phyloP scores from a whole-genome alignment of 2,329 filamentous ascomycete genomes.

The Fusarium dlaminii region DNA sequence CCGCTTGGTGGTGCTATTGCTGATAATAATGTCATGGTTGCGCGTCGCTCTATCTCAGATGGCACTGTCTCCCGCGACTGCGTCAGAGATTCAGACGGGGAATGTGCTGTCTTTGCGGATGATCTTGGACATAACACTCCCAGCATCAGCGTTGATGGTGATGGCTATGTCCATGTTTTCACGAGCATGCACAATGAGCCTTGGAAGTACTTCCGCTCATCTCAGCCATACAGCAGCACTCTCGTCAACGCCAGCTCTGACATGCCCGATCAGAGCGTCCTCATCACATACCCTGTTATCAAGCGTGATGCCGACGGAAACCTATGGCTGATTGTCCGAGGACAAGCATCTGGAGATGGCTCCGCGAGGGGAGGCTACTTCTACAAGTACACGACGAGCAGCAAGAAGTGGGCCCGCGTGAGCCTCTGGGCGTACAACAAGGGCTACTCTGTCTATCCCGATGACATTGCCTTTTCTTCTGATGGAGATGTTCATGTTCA shows the following conservation, averaged over 20 bases:
- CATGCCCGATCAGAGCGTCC: constrained; percentile 34
- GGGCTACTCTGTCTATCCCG: constrained; percentile 41
- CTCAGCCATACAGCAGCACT: constrained; percentile 31
- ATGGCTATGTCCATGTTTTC: constrained; percentile 42
- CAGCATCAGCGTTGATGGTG: constrained; percentile 19
- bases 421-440: constrained; percentile 33
- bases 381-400: constrained; percentile 11
- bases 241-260: constrained; percentile 31
- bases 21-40: constrained; percentile 43
- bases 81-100: constrained; percentile 20
- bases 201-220: constrained; percentile 41
- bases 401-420: neutral
- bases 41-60: constrained; percentile 25
- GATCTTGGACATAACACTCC: constrained; percentile 38
- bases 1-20: constrained; percentile 29
- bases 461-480: constrained; percentile 41
- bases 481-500: constrained; percentile 42
- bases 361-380: constrained; percentile 12
- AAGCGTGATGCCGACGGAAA: constrained; percentile 11
- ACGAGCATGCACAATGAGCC: constrained; percentile 43
- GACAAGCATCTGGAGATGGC: constrained; percentile 12
- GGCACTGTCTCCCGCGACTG: constrained; percentile 38
- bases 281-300: constrained; percentile 22
- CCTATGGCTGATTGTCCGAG: constrained; percentile 15
- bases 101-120: constrained; percentile 37